Percentiles rank a stretch among this genome's conserved stretches.
Conservation (phyloP, 306 rosid species). For the Ormosia emarginata region DNA sequence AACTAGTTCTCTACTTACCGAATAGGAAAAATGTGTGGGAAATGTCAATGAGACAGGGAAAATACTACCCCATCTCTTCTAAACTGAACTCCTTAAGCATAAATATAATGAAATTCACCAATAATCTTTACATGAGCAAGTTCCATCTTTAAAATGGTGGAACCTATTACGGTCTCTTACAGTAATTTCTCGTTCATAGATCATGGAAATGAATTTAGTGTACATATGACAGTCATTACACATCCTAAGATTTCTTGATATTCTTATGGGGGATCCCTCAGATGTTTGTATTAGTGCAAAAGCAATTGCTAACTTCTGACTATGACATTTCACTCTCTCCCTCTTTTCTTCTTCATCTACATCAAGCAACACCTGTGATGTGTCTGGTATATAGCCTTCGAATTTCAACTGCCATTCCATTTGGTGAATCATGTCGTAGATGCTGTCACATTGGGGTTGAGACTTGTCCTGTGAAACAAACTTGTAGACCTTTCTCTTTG, state of each 20-base stretch:
- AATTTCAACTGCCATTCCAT: constrained; percentile 97
- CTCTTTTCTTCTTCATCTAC: constrained; percentile 82
- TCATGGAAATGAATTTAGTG: constrained; percentile 60
- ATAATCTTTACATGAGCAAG: constrained; percentile 78
- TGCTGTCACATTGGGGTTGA: constrained; percentile 30
- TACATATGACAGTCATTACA: constrained; percentile 80
- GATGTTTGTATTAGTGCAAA: constrained; percentile 70
- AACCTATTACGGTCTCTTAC: constrained; percentile 68
- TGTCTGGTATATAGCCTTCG: constrained; percentile 73
- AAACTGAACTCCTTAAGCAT: background rate
- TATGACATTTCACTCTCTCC: constrained; percentile 69
- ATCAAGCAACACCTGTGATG: constrained; percentile 66
- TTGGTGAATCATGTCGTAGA: constrained; percentile 79
- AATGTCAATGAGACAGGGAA: background rate
- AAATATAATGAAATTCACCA: constrained; percentile 46
- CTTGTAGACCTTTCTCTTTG: constrained; percentile 51
- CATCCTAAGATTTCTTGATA: constrained; percentile 81
- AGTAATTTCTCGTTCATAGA: constrained; percentile 60
- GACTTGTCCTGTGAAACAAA: constrained; percentile 83
- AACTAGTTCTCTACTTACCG: background rate
- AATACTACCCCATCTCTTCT: background rate
- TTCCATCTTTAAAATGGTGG: constrained; percentile 88
- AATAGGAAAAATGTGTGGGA: background rate
- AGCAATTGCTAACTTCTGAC: constrained; percentile 86
- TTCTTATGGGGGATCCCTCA: constrained; percentile 59